Conservation (phyloP, 441 rosid genomes). For the Aquilaria agallochum region DNA sequence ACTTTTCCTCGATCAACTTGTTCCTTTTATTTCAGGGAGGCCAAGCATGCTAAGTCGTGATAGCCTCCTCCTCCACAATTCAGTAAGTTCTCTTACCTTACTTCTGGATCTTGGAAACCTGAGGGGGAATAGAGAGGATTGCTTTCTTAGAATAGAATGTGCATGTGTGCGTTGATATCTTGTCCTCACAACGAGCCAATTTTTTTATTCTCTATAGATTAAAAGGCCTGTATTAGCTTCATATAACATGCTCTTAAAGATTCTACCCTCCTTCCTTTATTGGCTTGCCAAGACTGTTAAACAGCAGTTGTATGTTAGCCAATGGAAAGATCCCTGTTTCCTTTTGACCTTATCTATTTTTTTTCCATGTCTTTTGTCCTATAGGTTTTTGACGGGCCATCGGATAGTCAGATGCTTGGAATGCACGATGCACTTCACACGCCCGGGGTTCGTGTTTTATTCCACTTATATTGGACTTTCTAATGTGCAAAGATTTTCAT, state of each 20-base stretch:
- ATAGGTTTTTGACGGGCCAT: slow-evolving; percentile 56
- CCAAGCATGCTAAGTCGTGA: slow-evolving; percentile 38
- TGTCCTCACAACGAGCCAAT: no score
- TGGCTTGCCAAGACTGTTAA: no score
- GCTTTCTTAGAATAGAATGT: neutral
- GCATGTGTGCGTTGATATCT: neutral
- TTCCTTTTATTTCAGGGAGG: slow-evolving; percentile 45
- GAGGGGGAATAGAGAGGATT: neutral
- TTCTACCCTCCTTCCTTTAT: neutral
- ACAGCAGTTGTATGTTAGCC: no score
- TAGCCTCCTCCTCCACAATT: slow-evolving; percentile 34
- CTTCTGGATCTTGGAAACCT: slow-evolving; percentile 7
- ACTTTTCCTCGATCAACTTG: slow-evolving; percentile 11
- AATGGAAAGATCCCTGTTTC: neutral
- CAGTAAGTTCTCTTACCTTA: slow-evolving; percentile 40
- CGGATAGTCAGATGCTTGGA: slow-evolving; percentile 40
- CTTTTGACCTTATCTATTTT: neutral
- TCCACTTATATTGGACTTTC: neutral
- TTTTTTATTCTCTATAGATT: no score
- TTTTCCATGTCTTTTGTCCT: slow-evolving; percentile 12
- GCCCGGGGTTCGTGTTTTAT: slow-evolving; percentile 65
- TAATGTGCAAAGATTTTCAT: no score
- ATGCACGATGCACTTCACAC: slow-evolving; percentile 51
- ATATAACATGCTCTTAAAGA: neutral
- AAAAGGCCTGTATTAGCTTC: neutral